Conservation (phyloP, 352 stramenopile species). For the Globisporangium acanthophoron region DNA sequence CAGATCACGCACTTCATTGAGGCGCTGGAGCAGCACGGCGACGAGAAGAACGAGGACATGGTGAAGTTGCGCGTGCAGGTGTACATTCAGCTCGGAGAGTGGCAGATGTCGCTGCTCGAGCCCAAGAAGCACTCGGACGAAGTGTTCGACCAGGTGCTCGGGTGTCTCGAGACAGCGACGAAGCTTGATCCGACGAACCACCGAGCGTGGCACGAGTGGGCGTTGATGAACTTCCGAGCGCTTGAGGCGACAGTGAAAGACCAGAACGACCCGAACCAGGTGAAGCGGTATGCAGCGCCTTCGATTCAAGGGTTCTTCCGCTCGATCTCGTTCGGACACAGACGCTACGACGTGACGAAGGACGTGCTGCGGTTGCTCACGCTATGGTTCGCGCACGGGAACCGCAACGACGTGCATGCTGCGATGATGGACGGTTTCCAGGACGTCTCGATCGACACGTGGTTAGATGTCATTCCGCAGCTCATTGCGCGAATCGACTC, state of each 20-base stretch:
- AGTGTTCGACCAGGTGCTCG: slow-evolving; percentile 73
- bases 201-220: slow-evolving; percentile 98
- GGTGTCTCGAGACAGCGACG: slow-evolving; percentile 78
- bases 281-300: slow-evolving; percentile 81
- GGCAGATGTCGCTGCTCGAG: slow-evolving; percentile 75
- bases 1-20: slow-evolving; percentile 85
- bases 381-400: slow-evolving; percentile 98
- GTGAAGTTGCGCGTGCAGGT: slow-evolving; percentile 75
- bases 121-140: slow-evolving; percentile 66
- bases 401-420: slow-evolving; percentile 84
- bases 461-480: slow-evolving; percentile 98
- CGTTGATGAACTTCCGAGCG: slow-evolving; percentile 95
- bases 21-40: slow-evolving; percentile 60
- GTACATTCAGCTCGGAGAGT: slow-evolving; percentile 83
- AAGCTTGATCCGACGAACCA: slow-evolving; percentile 90
- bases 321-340: slow-evolving; percentile 95
- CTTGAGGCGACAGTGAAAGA: slow-evolving; percentile 63
- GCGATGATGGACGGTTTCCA: slow-evolving; percentile 86
- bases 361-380: slow-evolving; percentile 98
- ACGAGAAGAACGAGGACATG: slow-evolving; percentile 65
- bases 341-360: slow-evolving; percentile 92
- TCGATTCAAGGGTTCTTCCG: slow-evolving; percentile 98
- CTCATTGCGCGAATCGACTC: slow-evolving; percentile 93
- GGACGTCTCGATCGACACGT: slow-evolving; percentile 96
- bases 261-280: slow-evolving; percentile 30